A percentile compares a stretch with the other conserved stretches of the same genome.
Conservation (phyloP, 805 yeast genomes). For the Lipomyces orientalis region DNA sequence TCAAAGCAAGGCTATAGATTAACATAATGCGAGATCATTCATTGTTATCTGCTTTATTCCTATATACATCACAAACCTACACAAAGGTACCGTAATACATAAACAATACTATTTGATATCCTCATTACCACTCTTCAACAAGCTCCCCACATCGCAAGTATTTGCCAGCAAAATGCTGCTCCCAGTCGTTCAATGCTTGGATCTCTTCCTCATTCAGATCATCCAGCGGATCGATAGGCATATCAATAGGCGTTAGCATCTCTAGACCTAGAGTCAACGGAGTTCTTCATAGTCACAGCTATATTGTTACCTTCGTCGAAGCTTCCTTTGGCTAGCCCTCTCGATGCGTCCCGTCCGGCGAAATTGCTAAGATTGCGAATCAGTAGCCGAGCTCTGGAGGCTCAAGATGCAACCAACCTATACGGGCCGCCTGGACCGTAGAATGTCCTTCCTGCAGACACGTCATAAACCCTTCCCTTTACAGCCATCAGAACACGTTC, state of each 20-base stretch:
- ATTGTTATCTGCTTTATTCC: neutral
- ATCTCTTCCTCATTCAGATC: conserved; percentile 66
- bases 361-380: conserved; percentile 51
- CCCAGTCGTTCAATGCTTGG: conserved; percentile 83
- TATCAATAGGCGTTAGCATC: conserved; percentile 67
- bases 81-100: neutral
- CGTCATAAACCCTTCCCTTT: conserved; percentile 79
- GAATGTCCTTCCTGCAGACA: conserved; percentile 65
- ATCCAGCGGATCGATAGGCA: conserved; percentile 75
- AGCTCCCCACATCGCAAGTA: conserved; percentile 81
- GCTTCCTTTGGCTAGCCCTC: conserved; percentile 76
- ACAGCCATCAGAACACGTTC: conserved; percentile 69
- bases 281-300: neutral
- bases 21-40: neutral
- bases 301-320: conserved; percentile 42
- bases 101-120: neutral
- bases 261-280: conserved; percentile 40
- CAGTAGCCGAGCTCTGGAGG: neutral
- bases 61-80: neutral
- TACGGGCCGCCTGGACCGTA: conserved; percentile 83
- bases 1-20: conserved; percentile 23
- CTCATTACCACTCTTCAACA: conserved; percentile 41
- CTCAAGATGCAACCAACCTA: conserved; percentile 41
- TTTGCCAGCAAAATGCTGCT: conserved; percentile 76
- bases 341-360: conserved; percentile 77